Evolutionary conservation across 768 basidiomycete species (phyloP).

Genomic region (Hirschioporus abietinus): DNA sequence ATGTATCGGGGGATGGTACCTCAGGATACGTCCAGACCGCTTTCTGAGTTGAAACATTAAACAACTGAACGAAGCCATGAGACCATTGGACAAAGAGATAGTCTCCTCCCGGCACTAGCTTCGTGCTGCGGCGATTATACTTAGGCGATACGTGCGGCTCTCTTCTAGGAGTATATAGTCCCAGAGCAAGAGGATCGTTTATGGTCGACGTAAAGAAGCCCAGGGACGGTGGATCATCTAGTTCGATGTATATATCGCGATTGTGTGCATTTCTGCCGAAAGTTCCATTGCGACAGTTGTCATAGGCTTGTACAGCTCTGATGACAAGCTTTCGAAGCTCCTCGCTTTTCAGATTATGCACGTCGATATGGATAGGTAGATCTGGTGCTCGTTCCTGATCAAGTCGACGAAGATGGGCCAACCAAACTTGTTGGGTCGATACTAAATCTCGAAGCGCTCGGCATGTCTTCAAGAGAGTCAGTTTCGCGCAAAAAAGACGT

Average conservation of each 20-base stretch:
- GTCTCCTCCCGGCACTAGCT: neutral
- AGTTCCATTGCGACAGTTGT: neutral
- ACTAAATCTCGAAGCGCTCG: neutral
- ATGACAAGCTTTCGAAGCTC: neutral
- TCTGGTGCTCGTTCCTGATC: neutral
- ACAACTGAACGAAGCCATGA: neutral
- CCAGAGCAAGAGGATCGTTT: neutral
- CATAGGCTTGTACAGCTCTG: neutral
- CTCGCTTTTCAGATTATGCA: neutral
- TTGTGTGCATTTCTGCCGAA: neutral
- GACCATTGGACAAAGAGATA: neutral
- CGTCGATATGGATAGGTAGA: neutral
- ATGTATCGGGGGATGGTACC: neutral
- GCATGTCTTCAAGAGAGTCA: neutral
- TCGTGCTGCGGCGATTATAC: neutral
- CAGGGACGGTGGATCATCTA: neutral
- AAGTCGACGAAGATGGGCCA: neutral
- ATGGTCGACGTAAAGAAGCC: neutral
- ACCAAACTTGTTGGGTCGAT: neutral
- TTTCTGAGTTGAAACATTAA: neutral
- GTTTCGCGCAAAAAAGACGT: neutral
- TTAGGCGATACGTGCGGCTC: neutral
- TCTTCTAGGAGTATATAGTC: neutral
- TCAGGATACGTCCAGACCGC: neutral
- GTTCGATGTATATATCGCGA: neutral